Base-by-base conservation (phyloP, 495 filamentous ascomycete genomes). In the Clohesyomyces aquaticus region DNA sequence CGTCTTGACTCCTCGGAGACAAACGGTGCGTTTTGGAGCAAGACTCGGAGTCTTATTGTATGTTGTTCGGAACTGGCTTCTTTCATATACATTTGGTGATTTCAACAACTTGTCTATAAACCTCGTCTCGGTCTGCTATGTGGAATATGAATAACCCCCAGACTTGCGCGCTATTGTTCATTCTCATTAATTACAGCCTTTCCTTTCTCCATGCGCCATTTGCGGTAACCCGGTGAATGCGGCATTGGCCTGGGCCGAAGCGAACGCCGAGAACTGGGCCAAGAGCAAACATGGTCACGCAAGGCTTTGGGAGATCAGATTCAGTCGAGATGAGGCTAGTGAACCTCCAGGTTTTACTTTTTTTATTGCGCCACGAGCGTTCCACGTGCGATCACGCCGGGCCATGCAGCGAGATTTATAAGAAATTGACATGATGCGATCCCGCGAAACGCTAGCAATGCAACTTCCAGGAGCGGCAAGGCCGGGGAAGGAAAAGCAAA, bases 401-500 rank as follows among this genome's bases (percentile, higher is more conserved):
- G 8, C 9, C 3, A 16, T 29, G 49, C 18, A 22, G 6, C 6
- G 25, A 11, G 50, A 32, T 16, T 54, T 23, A 2, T 54, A 38
- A 54, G 35, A 18, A 38, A 2, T 54, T 32, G 51, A 27, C 29
- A 55, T 23, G 28, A 28, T 41, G 51, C 35, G 32, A 6, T 55
- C 6, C 51, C 28, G 51, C 32, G 6, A 1, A 11, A 21, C 35
- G 49, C 59, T 61, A 61, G 50, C 26, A 38, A 61, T 43, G 21
- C 22, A 52, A 41, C 57, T 60, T 49, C 59, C 59, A 28, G n/a
- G 48, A 57, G 42, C 9, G 53, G 61, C n/a, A 64, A 51, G 54
- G 53, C 35, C 51, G 25, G 60, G 52, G 59, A 46, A 19, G 18
- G 41, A 61, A 49, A 49, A 63, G 26, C n/a, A 65, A 58, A 59